Base-by-base conservation (phyloP, 306 rosid genomes). In the Sicyos baderoa region DNA sequence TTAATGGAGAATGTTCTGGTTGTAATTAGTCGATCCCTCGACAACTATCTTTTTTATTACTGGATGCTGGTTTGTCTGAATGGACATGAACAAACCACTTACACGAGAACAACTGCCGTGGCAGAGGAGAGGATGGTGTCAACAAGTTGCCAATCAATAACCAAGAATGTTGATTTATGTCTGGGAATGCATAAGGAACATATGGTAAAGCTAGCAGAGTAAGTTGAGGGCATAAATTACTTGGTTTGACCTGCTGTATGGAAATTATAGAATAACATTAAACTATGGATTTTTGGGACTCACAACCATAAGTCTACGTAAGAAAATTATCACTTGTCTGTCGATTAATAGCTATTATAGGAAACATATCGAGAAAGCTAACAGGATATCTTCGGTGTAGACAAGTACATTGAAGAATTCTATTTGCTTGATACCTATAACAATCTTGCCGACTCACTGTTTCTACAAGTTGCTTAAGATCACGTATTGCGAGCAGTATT, bases 381-480 rank as follows among this genome's bases (percentile, higher is more conserved):
- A 40, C 64, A 14, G 64, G 19, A 58, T 14, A 19, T 27, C 42
- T 58, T 9, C 14, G 13, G 32, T 58, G 44, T 27, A 58, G 11
- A 25, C 37, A 13, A 13, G 27, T 58, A 58, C 42, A 14, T 27
- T 25, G 64, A 58, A 25, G 64, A 58, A 19, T 58, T 58, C 40
- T 25, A 27, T 58, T 2, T 3, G 64, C 19, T 58, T 15, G 14
- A 57, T 58, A 25, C 44, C 42, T 58, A 10, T 58, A 13, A 25
- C 35, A 58, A 27, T 10, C 64, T 58, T 58, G 44, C 64, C 16
- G 19, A 58, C 29, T 58, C 65, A 58, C 17, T 6, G 65, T 58
- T 29, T 45, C 21, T 13, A 58, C 37, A 25, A 27, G 21, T 29
- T 29, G 44, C 65, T 58, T 7, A 58, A 7, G 45, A 29, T 27